Evolutionary conservation across 495 filamentous ascomycete genomes (phyloP).

Genomic region (Hypoxylon subgilvum): DNA sequence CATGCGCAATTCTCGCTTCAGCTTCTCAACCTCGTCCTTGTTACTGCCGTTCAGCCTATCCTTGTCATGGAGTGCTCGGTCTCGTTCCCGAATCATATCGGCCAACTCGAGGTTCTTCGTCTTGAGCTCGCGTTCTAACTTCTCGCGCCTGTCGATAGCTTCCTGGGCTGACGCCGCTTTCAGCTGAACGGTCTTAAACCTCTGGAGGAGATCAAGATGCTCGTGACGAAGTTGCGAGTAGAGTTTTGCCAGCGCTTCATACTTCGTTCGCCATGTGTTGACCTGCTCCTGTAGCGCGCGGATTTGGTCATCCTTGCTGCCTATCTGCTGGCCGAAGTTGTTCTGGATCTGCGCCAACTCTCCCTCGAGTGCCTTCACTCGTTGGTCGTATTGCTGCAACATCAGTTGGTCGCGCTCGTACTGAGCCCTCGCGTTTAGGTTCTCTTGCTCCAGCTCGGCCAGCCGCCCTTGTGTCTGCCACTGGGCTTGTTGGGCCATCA

Average conservation of each 20-base stretch:
- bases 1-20: conserved; percentile 94
- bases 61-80: conserved; percentile 91
- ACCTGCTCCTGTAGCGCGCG: conserved; percentile 89
- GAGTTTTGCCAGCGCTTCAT: conserved; percentile 93
- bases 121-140: conserved; percentile 95
- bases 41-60: conserved; percentile 84
- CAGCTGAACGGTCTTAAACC: conserved; percentile 92
- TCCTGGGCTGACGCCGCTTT: conserved; percentile 97
- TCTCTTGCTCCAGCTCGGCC: conserved; percentile 92
- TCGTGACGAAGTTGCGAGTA: conserved; percentile 96
- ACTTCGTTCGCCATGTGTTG: conserved; percentile 96
- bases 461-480: conserved; percentile 91
- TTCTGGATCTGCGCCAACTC: conserved; percentile 82
- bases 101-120: conserved; percentile 97
- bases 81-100: conserved; percentile 97
- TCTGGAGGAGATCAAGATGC: conserved; percentile 91
- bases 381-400: conserved; percentile 93
- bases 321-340: conserved; percentile 82
- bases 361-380: conserved; percentile 88
- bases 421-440: conserved; percentile 90
- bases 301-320: conserved; percentile 94
- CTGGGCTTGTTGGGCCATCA: conserved; percentile 83
- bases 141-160: conserved; percentile 92
- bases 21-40: conserved; percentile 92
- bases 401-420: conserved; percentile 96